Base-by-base conservation (phyloP, 176 grass and related monocot species). In the Panicum miliaceum region DNA sequence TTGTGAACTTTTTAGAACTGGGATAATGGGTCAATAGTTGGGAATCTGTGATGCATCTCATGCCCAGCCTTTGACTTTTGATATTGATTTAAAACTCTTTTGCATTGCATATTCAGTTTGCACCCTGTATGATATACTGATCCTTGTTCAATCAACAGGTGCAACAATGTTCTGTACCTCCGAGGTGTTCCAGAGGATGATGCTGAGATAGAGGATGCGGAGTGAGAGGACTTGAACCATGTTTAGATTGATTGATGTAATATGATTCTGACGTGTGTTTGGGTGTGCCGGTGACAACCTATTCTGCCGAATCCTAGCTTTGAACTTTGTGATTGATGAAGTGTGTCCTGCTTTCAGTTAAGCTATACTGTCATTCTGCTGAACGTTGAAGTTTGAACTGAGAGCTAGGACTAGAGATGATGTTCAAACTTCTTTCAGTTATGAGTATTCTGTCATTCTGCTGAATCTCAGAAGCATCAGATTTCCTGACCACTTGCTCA, bases 101-200 rank as follows among this genome's bases (percentile, higher is more conserved):
- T 52, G 5, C 38, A 11, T 72, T 72, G 7, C 36, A 36, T 51
- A 40, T 32, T 47, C 8, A 67, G 18, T 38, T 86, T 32, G 59
- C 13, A 32, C 50, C 14, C 52, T 1, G 8, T 67, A 23, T 82
- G 35, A 67, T 65, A 41, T 43, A 18, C 42, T 73, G 45, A 68
- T 82, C 3, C 45, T 84, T 84, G 37, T 86, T 86, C 20, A 52
- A 62, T 72, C 19, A 78, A 77, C 83, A 94, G 94, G 78, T 97
- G 92, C 80, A 94, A 94, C 81, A 97, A 94, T 29, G 92, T 92
- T 71, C 18, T 97, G 80, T 91, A 92, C 52, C 68, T 97, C 46
- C 86, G 86, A 5, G 92, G 94, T 14, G 88, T 92, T 70, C 92
- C 92, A 5, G 92, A 94, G 88, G 92, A 97, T 65, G 92, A 97